Base-by-base conservation (phyloP, 2,329 filamentous ascomycete species). In the Atkinsonella hypoxylon region DNA sequence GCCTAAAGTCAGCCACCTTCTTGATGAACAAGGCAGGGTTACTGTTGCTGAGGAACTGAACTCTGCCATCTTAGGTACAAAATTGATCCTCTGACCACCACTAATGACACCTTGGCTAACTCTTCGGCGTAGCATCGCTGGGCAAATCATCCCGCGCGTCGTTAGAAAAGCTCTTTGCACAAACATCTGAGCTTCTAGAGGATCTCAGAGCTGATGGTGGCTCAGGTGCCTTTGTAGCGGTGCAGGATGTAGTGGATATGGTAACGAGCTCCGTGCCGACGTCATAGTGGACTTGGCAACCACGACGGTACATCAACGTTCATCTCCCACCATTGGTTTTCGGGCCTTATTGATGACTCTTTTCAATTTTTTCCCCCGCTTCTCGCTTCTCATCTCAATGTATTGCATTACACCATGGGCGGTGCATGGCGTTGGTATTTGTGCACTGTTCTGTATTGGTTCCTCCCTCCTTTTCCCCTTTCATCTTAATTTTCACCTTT, bases 1-100 rank as follows among this genome's bases (percentile, higher is more conserved):
- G 55, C 75, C 78, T 46, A 79, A 85, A 53, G 78, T 96, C 52
- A 83, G 84, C 15, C 84, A 88, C 61, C 70, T 96, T 53, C 72
- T 98, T 51, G 87, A 95, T 59, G 75, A 78, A 39, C 79, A 78
- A 48, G 89, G 87, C 1, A 75, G 93, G 42, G 79, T 83, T 17
- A 75, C 81, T 17, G 88, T 97, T 40, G 90, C 90, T 9, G 93
- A 98, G 70, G 90, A 95, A 66, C 73, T 98, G 51, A 97, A 97
- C 67, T 87, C 88, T 54, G 90, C 89, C 45, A 95, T 98, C 59
- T 67, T 98, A 53, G 82, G 89, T 95, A 72, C 2, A 71, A 82
- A 75, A 15, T 36, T 46, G 11, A 18, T 26, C 9, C 18, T 12
- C 15, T 13, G 3, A 41, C 13, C 3, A 34, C 17, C n/a, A 11